Evolutionary conservation across 306 rosid species (phyloP), one percentile per base, ranked within the genome.

Genomic region (Castanopsis chinensis): DNA sequence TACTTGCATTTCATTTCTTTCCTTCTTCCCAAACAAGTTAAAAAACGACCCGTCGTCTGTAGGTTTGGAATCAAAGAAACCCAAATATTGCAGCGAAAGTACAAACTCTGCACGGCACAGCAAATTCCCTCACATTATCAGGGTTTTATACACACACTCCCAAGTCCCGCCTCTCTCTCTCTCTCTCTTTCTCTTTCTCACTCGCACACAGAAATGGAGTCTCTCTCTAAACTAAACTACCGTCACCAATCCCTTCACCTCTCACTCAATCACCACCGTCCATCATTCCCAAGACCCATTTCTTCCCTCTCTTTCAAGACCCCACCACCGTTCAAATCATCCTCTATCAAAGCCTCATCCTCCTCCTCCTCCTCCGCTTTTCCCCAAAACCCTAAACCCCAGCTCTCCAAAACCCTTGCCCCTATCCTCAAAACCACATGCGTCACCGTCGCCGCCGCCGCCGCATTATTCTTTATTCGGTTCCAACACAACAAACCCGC

Each of bases 381-480:
- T 3, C 83, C 83, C 10, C 54, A 56, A 74, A 72, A 85, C 82
- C 80, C 78, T 18, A 78, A 74, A n/a, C 78, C 89, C 41, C 84
- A 80, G 4, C 45, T 78, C 5, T 78, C 80, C 80, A 70, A 72
- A 90, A 78, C 86, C 75, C 83, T 83, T 57, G 57, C 55, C 87
- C 87, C 88, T 53, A 6, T 90, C 27, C 15, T 89, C 72, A 81
- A 84, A 81, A 82, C 97, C 63, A 64, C 92, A 51, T 82, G 86
- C 86, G 41, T 85, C 83, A 79, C 88, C 57, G 6, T 89, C 4
- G 83, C 89, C n/a, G 87, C 91, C 23, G 80, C 91, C 15, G 82
- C 91, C 32, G 88, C 89, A 19, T 72, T 95, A 37, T 85, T 88
- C 90, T 54, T 87, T 67, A 67, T 72, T 79, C 93, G 94, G 58